These are phyloP conservation scores for Aureobasidium lini DNA, from an alignment of 2,329 filamentous ascomycete species.

Conservation along the genomic window DNA sequence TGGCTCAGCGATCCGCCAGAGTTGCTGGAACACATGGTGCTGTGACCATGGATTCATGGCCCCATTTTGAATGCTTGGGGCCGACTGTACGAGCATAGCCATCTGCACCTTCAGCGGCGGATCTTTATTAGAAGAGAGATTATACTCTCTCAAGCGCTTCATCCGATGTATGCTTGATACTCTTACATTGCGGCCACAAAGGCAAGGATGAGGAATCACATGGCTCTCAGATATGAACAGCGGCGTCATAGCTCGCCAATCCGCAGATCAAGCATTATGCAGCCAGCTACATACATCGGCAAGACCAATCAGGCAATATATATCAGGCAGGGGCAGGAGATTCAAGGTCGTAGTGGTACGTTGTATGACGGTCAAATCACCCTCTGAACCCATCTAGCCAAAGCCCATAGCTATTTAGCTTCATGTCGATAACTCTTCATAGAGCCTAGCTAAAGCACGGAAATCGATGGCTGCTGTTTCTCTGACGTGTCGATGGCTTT, in stretches of 20 bases:
- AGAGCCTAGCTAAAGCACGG: conserved; percentile 41
- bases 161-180: neutral
- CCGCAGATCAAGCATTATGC: conserved; percentile 1
- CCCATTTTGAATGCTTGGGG: neutral
- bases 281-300: conserved; percentile 9
- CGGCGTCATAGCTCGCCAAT: neutral
- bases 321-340: conserved; percentile 6
- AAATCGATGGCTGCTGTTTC: conserved; percentile 13
- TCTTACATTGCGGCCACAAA: neutral
- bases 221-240: neutral
- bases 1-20: neutral
- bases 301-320: conserved; percentile 10
- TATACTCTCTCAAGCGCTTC: neutral
- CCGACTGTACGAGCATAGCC: neutral
- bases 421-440: conserved; percentile 63
- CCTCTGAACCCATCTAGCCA: conserved; percentile 6
- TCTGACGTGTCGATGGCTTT: neutral
- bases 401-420: conserved; percentile 50
- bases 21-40: neutral
- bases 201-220: neutral
- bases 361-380: conserved; percentile 11
- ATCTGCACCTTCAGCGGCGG: neutral
- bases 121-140: neutral
- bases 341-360: conserved; percentile 14
- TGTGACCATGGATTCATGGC: neutral